Base-by-base conservation (phyloP, 2,329 filamentous ascomycete genomes). In the Calonectria henricotiae region DNA sequence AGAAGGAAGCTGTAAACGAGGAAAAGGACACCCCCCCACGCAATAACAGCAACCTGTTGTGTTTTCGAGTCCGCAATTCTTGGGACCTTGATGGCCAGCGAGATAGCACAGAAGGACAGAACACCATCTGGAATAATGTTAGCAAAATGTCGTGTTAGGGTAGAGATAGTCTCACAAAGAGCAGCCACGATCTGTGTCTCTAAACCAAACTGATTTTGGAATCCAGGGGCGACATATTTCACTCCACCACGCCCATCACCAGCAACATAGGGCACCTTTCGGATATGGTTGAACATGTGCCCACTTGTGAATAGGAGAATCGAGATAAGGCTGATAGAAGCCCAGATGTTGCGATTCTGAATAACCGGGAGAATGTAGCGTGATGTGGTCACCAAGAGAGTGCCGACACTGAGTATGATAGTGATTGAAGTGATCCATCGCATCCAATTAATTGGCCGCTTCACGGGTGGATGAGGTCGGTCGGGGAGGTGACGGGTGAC, bases 221-320 rank as follows among this genome's bases (percentile, higher is more conserved):
- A 99, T 1, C 96, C 96, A 44, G 89, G 88, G 4, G 96, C 94
- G 82, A 99, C 96, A 82, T 98, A 98, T 79, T 85, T 93, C 72
- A 99, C 90, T 5, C 95, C 95, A 20, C 96, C 96, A 65, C 89
- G 91, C 43, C 94, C 94, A 80, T 98, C 91, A 47, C 93, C 93
- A 47, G 91, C 88, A 37, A 98, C 94, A 78, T 99, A 99, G 3
- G 96, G 96, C 3, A 97, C 94, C 82, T 96, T 96, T 77, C 97
- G 91, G 80, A 99, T 99, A 80, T 98, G 95, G 83, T 98, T 99
- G 89, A 97, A 99, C 97, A 99, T 99, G 84, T 98, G 95, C 44
- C 96, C 97, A 77, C 93, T 96, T 55, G 93, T 98, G 85, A 98
- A 99, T 68, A 98, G 87, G 47, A 99, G 89, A 73, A 99, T 95